Evolutionary conservation across 495 filamentous ascomycete genomes (phyloP).

Genomic region (Penicillium maclennaniae): DNA sequence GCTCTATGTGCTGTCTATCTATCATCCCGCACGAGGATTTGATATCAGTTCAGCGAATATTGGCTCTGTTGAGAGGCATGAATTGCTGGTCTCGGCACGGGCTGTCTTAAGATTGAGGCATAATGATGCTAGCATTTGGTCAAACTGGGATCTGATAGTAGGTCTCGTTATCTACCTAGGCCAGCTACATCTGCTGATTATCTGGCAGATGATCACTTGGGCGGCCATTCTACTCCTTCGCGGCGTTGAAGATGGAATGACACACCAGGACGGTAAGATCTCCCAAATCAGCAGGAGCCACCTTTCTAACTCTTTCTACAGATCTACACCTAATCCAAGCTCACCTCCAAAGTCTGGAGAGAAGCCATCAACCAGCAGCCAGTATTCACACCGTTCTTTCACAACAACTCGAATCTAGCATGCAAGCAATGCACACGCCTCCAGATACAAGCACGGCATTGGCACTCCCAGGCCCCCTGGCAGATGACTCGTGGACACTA

Average conservation of each 20-base stretch:
- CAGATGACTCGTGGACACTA: conserved; percentile 36
- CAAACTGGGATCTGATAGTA: conserved; percentile 41
- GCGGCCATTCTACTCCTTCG: conserved; percentile 37
- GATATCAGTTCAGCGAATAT: conserved; percentile 38
- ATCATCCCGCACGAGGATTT: conserved; percentile 42
- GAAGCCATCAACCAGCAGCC: conserved; percentile 25
- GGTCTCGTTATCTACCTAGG: background rate
- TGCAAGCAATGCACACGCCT: conserved; percentile 41
- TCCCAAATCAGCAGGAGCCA: background rate
- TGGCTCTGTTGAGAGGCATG: conserved; percentile 32
- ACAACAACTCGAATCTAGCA: conserved; percentile 29
- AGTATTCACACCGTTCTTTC: conserved; percentile 34
- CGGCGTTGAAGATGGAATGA: conserved; percentile 39
- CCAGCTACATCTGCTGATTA: background rate
- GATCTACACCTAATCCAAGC: conserved; percentile 35
- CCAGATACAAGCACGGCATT: conserved; percentile 24
- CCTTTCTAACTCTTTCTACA: conserved; percentile 7
- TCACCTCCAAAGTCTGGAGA: conserved; percentile 31
- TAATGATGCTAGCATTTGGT: conserved; percentile 41
- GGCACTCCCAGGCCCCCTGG: conserved; percentile 17
- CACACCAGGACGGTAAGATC: conserved; percentile 32
- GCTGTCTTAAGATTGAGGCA: conserved; percentile 33
- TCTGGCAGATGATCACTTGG: conserved; percentile 38
- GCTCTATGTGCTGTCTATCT: conserved; percentile 43
- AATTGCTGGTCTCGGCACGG: conserved; percentile 36